These are phyloP conservation scores for Lagenaria siceraria DNA, from an alignment of 306 rosid genomes.

Conservation along the genomic window DNA sequence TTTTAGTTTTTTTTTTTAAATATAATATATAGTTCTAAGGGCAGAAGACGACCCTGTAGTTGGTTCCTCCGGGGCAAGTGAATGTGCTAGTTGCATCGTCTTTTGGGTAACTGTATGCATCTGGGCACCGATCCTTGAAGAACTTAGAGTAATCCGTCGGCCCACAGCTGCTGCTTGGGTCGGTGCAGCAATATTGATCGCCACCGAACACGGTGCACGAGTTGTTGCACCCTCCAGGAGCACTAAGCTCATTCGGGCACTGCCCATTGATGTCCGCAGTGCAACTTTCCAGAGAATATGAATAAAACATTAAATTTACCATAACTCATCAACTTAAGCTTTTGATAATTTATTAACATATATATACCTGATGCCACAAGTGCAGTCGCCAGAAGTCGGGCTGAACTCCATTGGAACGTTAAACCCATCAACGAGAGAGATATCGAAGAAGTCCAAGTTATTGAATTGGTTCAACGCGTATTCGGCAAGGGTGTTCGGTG, in stretches of 20 bases:
- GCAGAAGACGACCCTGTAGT: constrained; percentile 32
- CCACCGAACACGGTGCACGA: constrained; percentile 34
- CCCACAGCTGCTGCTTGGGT: constrained; percentile 10
- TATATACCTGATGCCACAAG: constrained; percentile 9
- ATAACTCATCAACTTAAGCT: too few species aligned
- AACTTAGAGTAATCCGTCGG: constrained; percentile 30
- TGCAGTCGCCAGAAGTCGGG: constrained; percentile 19
- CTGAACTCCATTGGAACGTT: constrained; percentile 28
- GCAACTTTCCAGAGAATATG: constrained; percentile 5
- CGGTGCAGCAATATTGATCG: constrained; percentile 28
- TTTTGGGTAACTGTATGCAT: constrained; percentile 34
- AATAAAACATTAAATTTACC: neutral
- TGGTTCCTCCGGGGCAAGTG: constrained; percentile 33
- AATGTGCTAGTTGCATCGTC: constrained; percentile 39
- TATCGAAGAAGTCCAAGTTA: constrained; percentile 37
- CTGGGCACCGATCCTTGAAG: constrained; percentile 40
- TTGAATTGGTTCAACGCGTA: constrained; percentile 26
- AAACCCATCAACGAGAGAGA: constrained; percentile 41
- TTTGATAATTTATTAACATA: too few species aligned
- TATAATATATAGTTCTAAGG: neutral
- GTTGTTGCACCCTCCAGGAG: constrained; percentile 37
- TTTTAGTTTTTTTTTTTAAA: neutral
- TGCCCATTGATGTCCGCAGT: constrained; percentile 29
- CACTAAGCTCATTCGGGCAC: constrained; percentile 33
- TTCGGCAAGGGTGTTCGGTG: constrained; percentile 52